Evolutionary conservation across 2,329 filamentous ascomycete genomes (phyloP), one percentile per base, ranked within the genome.

Genomic region (Colletotrichum siamense): DNA sequence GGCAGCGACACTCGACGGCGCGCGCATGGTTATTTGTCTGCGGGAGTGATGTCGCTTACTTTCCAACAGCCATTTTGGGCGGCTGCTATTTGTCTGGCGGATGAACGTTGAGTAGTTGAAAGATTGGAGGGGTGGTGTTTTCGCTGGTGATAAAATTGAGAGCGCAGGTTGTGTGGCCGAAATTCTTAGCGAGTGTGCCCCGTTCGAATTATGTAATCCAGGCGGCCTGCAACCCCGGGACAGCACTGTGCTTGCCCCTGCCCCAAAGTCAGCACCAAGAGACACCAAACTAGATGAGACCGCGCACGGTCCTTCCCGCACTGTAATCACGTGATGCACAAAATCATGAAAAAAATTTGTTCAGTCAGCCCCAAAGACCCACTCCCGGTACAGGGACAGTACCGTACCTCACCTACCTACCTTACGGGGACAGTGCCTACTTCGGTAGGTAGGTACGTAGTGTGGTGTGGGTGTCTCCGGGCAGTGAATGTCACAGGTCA

Each of bases 61-160:
- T 91, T 89, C 89, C 89, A 88, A 91, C 89, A 86, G 89, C 89
- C 89, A 91, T 91, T 85, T 86, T 90, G 89, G 69, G 57, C 69
- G 70, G 89, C 86, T 87, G 87, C 85, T 86, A 84, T 84, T 85
- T 85, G 83, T 87, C 84, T 84, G 84, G 82, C 83, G 81, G 82
- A 82, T 82, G 85, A 86, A 84, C 84, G 83, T 83, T 84, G 84
- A 83, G 84, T 86, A 81, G 82, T 86, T 84, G 82, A 83, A 83
- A 83, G 81, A 81, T 82, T 83, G 83, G 85, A 85, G 83, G 82
- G 83, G 82, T 81, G 83, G 83, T 73, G 44, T 83, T 77, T 84
- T 85, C 68, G 63, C 62, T 79, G 78, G 62, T 80, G 81, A 79
- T 81, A 79, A 82, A 82, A 81, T 81, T 82, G 79, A 79, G 59